Evolutionary conservation across 1,139 yeast species (phyloP), one percentile per base, ranked within the genome.

Genomic region (Debaryomycetaceae sp.): DNA sequence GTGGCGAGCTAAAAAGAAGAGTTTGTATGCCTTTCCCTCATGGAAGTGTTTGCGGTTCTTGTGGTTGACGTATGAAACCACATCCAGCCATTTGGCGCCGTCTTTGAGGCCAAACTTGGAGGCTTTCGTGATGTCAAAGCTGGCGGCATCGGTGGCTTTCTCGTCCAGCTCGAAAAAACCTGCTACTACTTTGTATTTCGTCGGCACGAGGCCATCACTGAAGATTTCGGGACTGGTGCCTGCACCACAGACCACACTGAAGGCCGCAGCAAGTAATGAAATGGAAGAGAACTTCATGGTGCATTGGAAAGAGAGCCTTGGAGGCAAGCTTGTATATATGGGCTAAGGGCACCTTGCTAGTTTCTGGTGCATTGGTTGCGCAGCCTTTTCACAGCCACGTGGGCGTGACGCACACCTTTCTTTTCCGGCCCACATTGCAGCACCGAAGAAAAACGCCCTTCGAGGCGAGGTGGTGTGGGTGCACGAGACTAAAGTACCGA

Each of bases 1-100:
- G 35, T 65, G 71, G 39, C 71, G 51, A 27, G 61, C 68, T 10
- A 61, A 40, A 22, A 58, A 58, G 11, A 65, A 40, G n/a, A 64
- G 42, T 35, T 63, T 64, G 29, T 47, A 45, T 3, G 34, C 22
- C 11, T 26, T 26, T 10, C 30, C 30, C 4, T 21, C n/a, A 18
- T 16, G 7, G 8, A 17, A 31, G 7, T 17, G 14, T 16, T 30
- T 19, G 4, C 11, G 11, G 20, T 33, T 33, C 17, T 13, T 25
- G 4, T 17, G 15, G 4, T 25, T 17, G 14, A 33, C 27, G 12
- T 29, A 23, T 3, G 29, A 23, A 7, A 33, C 4, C 4, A 33
- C 29, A 12, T 42, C 33, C 13, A 34, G 23, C 60, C 60, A 56
- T 1, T 49, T 34, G 9, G 32, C 34, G 20, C 38, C 36, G 17